Evolutionary conservation across 345 rosid species (phyloP).

Genomic region (Lenwebbia sp.): DNA sequence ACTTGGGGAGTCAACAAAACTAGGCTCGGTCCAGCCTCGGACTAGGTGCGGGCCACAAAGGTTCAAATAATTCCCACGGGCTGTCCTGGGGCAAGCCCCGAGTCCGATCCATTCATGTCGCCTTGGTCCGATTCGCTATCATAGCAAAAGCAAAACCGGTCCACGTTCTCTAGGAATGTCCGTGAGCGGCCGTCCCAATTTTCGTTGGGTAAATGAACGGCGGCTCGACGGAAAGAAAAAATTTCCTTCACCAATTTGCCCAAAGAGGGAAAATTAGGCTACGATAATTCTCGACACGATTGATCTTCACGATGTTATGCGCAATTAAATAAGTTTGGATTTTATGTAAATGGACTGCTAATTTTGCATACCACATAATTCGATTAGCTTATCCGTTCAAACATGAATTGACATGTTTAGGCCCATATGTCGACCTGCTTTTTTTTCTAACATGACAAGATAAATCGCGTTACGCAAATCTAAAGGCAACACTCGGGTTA

Average conservation of each 20-base stretch:
- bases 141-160: background rate
- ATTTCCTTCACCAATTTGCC: background rate
- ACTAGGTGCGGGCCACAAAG: background rate
- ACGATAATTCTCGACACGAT: background rate
- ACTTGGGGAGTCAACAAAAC: background rate
- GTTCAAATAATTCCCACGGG: background rate
- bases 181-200: background rate
- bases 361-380: background rate
- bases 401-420: background rate
- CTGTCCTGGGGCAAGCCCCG: background rate
- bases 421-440: rapidly evolving
- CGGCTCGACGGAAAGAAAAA: background rate
- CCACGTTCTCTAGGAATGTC: background rate
- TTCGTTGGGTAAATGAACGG: background rate
- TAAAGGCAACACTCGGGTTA: background rate
- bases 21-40: background rate
- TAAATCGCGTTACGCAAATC: rapidly evolving
- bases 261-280: background rate
- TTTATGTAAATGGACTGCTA: background rate
- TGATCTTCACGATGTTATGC: background rate
- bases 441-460: background rate
- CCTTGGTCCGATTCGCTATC: background rate
- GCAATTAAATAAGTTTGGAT: background rate
- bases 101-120: background rate
- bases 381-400: rapidly evolving